phyloP scores from a whole-genome alignment of 805 yeast species.

The Millerozyma acaciae region DNA sequence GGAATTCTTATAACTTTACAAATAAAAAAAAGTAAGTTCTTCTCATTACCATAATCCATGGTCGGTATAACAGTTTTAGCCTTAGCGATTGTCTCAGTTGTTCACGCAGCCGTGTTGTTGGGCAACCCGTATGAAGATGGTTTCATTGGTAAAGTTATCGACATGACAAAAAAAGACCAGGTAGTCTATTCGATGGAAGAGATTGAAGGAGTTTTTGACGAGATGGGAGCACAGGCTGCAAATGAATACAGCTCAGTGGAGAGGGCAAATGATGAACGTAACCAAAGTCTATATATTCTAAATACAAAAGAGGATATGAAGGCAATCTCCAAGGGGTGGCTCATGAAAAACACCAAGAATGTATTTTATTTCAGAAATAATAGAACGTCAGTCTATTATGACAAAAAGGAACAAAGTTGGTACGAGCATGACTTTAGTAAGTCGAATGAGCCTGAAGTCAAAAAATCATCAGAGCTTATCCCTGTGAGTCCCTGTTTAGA shows the following conservation, averaged over 20 bases:
- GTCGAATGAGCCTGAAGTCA: conserved; percentile 2
- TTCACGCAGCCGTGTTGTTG: too few relatives aligned
- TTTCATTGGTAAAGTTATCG: too few relatives aligned
- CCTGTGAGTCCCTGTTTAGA: conserved; percentile 13
- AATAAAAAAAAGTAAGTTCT: too few relatives aligned
- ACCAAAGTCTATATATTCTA: conserved; percentile 5
- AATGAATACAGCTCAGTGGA: too few relatives aligned
- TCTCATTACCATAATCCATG: too few relatives aligned
- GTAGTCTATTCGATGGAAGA: background rate
- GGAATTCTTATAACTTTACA: too few relatives aligned
- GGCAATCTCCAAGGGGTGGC: conserved; percentile 1
- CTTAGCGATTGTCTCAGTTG: too few relatives aligned
- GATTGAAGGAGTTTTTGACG: conserved; percentile 1
- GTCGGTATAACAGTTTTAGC: too few relatives aligned
- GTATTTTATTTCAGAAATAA: conserved; percentile 6
- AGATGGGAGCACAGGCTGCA: background rate
- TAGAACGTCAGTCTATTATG: conserved; percentile 8
- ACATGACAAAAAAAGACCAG: too few relatives aligned
- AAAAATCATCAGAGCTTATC: conserved; percentile 3
- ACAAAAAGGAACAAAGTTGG: conserved; percentile 8
- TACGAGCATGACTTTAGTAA: conserved; percentile 2
- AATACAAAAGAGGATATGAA: conserved; percentile 8
- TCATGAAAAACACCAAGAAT: conserved; percentile 7
- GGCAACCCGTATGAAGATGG: too few relatives aligned
- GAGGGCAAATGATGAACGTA: background rate